phyloP scores from a whole-genome alignment of 2,329 filamentous ascomycete genomes.

The Pestalotiopsis sp. region DNA sequence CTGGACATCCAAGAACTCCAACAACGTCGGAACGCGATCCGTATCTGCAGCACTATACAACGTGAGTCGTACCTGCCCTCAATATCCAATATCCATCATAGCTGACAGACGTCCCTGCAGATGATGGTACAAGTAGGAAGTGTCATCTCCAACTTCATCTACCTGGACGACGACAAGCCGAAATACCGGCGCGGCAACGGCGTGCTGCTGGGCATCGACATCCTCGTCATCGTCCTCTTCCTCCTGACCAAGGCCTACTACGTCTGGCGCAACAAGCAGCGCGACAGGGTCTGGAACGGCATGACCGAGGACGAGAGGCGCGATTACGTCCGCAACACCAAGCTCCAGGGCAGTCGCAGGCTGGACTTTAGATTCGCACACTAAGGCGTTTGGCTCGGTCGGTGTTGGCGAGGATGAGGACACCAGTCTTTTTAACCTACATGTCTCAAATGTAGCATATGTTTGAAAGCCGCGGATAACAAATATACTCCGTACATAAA shows the following conservation, averaged over 20 bases:
- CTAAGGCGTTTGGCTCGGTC: constrained; percentile 20
- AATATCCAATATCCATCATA: too few species aligned
- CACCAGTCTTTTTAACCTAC: too few species aligned
- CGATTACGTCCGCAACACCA: constrained; percentile 47
- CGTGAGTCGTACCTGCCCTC: constrained; percentile 24
- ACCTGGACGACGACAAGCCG: constrained; percentile 56
- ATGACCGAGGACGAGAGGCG: constrained; percentile 51
- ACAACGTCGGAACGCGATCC: constrained; percentile 60
- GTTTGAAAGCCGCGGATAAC: too few species aligned
- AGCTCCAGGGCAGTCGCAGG: constrained; percentile 43
- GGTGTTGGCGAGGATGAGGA: too few species aligned
- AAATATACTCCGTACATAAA: too few species aligned
- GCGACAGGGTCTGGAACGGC: constrained; percentile 48
- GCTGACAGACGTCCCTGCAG: constrained; percentile 16
- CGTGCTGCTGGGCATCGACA: constrained; percentile 51
- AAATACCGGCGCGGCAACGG: constrained; percentile 57
- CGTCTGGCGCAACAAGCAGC: constrained; percentile 48
- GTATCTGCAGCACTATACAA: constrained; percentile 64
- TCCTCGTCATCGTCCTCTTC: constrained; percentile 53
- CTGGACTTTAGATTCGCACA: constrained; percentile 45
- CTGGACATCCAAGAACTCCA: constrained; percentile 61
- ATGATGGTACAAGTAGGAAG: constrained; percentile 40
- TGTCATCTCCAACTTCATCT: constrained; percentile 45
- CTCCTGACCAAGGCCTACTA: constrained; percentile 56
- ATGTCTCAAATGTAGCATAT: too few species aligned